Base-by-base conservation (phyloP, 2,329 filamentous ascomycete species). In the Chaetomiaceae sp. region DNA sequence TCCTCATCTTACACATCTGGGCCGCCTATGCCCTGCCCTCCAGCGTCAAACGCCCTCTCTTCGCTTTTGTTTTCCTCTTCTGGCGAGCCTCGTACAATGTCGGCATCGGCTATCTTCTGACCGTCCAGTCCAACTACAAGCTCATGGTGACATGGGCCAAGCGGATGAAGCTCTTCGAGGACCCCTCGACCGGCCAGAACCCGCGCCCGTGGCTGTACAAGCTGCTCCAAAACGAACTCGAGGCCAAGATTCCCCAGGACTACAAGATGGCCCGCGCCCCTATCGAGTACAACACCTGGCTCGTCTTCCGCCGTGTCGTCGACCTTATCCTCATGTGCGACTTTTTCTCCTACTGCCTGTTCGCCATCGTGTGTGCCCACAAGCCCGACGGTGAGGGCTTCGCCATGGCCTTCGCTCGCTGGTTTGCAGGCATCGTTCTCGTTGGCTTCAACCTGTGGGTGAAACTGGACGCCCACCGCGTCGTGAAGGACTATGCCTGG, bases 401-500 rank as follows among this genome's bases (percentile, higher is more conserved):
- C 55, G 61, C 82, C 56, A 80, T 95, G 69, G 85, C 85, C 41
- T 60, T 81, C 46, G 76, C 83, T 50, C 86, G 93, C 54, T 99
- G 93, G 93, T 65, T 74, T 3, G 76, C 84, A 41, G 93, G 93
- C 45, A 79, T 92, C 58, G 70, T 79, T 35, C 77, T 97, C 21
- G 85, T 99, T 56, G 78, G 87, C 51, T 97, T 99, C 79, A 99
- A 97, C 68, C 78, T 97, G 19, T 97, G 93, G 91, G 93, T 99
- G 57, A 99, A 99, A 72, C 78, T 99, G 55, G 93, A 99, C 70
- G 93, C 93, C 17, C 93, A 99, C 69, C 82, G 93, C 55, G 93
- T 99, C 44, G 93, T 99, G 65, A 97, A 97, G 70, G 93, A 99
- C 70, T 99, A 91, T 72, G 93, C 93, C 23, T 99, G 93, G 93